Base-by-base conservation (phyloP, 2,329 filamentous ascomycete species). In the Alternaria rosae region DNA sequence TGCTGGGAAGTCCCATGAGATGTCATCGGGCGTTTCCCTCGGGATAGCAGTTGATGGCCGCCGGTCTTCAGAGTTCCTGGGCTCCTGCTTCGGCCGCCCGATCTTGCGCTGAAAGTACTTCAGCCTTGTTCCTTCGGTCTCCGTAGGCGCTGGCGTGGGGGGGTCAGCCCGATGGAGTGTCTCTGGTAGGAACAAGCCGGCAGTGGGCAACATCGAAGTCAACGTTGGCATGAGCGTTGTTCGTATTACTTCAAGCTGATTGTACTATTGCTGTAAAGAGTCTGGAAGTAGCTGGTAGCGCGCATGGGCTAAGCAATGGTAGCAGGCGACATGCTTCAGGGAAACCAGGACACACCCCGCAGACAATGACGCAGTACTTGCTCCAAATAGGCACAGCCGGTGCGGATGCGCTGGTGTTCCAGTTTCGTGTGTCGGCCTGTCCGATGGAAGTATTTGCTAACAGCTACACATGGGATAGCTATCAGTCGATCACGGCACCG, bases 101-200 rank as follows among this genome's bases (percentile, higher is more conserved):
- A 59, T 47, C 38, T 59, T 66, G 43, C 64, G 58, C 32, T 69
- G 67, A 25, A 70, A 66, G 32, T 64, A 66, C 42, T 61, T 65
- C 45, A 54, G 54, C 43, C 52, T 61, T 43, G 59, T 41, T 4
- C 45, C 28, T 5, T 63, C 59, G n/a, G 47, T 42, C 20, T 58
- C 54, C 25, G 42, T 57, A 54, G 57, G 23, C 26, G 48, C 54
- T 32, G 47, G 23, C 12, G 32, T 58, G 23, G 55, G 41, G 30
- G 43, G 38, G 8, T 55, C 42, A 25, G 43, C 43, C 30, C 54
- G 51, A 35, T 72, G 62, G 21, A 72, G 55, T 43, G 54, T 70
- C 21, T 69, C 64, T 5, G 68, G 68, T 23, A 74, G 61, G 26
- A 67, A 74, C 8, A 72, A 56, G 30, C 67, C 69, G 10, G 67